Evolutionary conservation across 176 grass and related monocot genomes (phyloP).

Genomic region (Avena eriantha): DNA sequence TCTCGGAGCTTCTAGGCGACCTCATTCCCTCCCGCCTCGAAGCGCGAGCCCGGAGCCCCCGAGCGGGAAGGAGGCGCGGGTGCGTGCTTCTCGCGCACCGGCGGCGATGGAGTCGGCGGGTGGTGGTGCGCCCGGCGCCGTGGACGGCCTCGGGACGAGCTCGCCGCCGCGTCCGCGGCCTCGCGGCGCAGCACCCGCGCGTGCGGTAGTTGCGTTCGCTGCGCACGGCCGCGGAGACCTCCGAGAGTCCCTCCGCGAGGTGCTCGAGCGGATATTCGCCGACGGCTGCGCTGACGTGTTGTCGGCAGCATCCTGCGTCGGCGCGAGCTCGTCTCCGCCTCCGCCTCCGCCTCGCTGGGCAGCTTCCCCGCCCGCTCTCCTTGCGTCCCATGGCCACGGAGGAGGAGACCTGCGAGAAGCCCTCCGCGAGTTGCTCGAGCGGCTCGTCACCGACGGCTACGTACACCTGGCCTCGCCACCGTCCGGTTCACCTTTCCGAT

Average conservation of each 20-base stretch:
- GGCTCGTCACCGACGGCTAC: background rate
- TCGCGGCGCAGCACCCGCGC: background rate
- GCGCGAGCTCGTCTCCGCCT: background rate
- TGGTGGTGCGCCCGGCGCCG: background rate
- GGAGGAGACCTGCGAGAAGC: too few relatives aligned
- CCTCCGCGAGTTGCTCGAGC: background rate
- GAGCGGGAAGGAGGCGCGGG: slow-evolving; percentile 16
- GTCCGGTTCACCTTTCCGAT: slow-evolving; percentile 48
- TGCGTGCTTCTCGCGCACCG: background rate
- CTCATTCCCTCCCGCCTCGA: background rate
- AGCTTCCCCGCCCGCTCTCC: background rate
- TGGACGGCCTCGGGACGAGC: slow-evolving; percentile 68
- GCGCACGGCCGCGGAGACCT: background rate
- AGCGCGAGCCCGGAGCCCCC: background rate
- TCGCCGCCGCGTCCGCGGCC: slow-evolving; percentile 20
- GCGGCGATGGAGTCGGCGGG: background rate
- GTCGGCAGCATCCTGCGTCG: background rate
- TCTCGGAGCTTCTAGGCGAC: too few relatives aligned
- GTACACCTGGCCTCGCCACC: background rate
- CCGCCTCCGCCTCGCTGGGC: background rate
- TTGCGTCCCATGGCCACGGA: background rate
- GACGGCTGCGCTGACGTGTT: background rate
- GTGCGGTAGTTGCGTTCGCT: background rate
- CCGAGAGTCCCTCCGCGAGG: background rate
- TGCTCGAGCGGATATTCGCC: background rate